A percentile compares a stretch with the other conserved stretches of the same genome.
Evolutionary conservation across 2,329 filamentous ascomycete species (phyloP).

Genomic region (Fusarium subglutinans): DNA sequence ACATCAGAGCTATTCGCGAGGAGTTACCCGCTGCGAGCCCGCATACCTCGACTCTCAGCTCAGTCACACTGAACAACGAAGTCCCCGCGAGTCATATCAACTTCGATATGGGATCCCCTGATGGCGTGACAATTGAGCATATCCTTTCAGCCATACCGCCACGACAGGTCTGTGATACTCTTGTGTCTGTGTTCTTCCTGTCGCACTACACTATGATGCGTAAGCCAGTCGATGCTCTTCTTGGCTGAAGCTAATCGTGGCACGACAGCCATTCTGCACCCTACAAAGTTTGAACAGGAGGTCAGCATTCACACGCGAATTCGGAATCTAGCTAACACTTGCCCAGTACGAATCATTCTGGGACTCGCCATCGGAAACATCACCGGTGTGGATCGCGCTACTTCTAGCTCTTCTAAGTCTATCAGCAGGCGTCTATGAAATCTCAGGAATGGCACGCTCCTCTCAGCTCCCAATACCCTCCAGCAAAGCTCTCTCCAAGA

Average conservation of each 20-base stretch:
- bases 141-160: slow-evolving; percentile 38
- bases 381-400: slow-evolving; percentile 56
- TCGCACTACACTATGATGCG: slow-evolving; percentile 39
- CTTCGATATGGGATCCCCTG: not conserved
- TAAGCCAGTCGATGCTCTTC: not conserved
- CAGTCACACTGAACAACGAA: not conserved
- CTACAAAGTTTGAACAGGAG: slow-evolving; percentile 42
- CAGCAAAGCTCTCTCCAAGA: slow-evolving; percentile 31
- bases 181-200: slow-evolving; percentile 47
- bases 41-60: accelerated
- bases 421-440: slow-evolving; percentile 46
- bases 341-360: slow-evolving; percentile 56
- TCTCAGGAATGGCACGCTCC: slow-evolving; percentile 30
- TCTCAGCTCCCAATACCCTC: slow-evolving; percentile 32
- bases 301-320: not conserved
- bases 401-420: slow-evolving; percentile 55
- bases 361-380: slow-evolving; percentile 38
- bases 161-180: slow-evolving; percentile 41
- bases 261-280: slow-evolving; percentile 40
- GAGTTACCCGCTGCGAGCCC: slow-evolving; percentile 31
- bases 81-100: not conserved
- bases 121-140: not conserved
- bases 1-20: slow-evolving; percentile 47
- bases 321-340: not conserved
- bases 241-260: accelerated